Evolutionary conservation across 768 basidiomycete species (phyloP).

Genomic region (Imleria badia): DNA sequence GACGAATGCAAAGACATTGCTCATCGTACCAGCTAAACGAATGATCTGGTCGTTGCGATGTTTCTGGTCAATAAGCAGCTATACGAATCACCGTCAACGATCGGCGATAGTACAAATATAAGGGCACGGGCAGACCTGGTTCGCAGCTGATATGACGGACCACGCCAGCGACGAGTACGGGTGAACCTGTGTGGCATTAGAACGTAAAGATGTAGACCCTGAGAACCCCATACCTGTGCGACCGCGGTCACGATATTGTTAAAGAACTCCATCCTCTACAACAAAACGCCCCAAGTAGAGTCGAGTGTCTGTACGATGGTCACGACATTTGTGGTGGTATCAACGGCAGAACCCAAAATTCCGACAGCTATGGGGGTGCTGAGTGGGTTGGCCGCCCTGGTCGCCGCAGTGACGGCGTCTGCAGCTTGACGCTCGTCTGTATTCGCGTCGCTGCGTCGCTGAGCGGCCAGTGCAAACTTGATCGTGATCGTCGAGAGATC

Average conservation of each 20-base stretch:
- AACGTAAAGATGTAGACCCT: neutral
- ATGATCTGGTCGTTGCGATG: neutral
- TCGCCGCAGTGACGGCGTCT: neutral
- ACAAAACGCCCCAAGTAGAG: neutral
- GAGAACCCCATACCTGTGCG: neutral
- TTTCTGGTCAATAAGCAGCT: neutral
- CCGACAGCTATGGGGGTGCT: neutral
- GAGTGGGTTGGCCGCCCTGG: neutral
- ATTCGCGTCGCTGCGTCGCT: neutral
- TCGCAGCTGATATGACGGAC: neutral
- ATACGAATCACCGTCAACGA: neutral
- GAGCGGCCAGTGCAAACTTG: neutral
- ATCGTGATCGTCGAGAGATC: neutral
- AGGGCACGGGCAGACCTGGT: neutral
- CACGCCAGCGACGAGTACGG: slow-evolving; percentile 2
- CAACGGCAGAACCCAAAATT: neutral
- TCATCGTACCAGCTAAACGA: neutral
- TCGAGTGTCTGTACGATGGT: neutral
- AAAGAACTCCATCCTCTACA: neutral
- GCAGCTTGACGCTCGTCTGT: neutral
- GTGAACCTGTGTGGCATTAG: neutral
- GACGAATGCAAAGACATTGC: neutral
- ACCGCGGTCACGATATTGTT: neutral
- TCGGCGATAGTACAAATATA: neutral
- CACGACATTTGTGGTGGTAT: neutral